phyloP scores from a whole-genome alignment of 2,329 filamentous ascomycete species.

The Ophiosphaerella herpotricha region DNA sequence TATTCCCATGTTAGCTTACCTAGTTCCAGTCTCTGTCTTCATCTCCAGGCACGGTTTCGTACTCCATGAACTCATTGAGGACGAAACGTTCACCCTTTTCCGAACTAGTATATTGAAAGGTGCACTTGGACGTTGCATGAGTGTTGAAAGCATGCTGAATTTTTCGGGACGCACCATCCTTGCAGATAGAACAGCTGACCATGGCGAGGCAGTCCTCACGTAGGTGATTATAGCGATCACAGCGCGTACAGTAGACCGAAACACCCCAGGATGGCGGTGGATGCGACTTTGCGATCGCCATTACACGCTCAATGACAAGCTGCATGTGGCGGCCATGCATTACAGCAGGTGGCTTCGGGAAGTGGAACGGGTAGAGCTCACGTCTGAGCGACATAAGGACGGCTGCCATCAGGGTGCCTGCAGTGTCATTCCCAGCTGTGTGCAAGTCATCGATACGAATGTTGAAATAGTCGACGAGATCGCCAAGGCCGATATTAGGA shows the following conservation, averaged over 20 bases:
- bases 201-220: slow-evolving; percentile 5
- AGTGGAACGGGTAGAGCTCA: slow-evolving; percentile 3
- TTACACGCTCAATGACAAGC: slow-evolving; percentile 2
- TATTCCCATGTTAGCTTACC: too few species aligned
- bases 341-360: neutral
- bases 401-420: slow-evolving; percentile 17
- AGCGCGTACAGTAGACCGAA: slow-evolving; percentile 8
- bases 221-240: slow-evolving; percentile 11
- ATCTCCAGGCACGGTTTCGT: too few species aligned
- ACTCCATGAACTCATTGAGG: neutral
- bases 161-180: neutral
- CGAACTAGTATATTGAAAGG: slow-evolving; percentile 3
- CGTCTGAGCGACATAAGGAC: slow-evolving; percentile 10
- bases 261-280: slow-evolving; percentile 11
- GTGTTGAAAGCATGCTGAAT: slow-evolving; percentile 1
- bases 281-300: slow-evolving; percentile 1
- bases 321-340: slow-evolving; percentile 3
- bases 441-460: slow-evolving; percentile 11
- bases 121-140: slow-evolving; percentile 7
- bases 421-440: slow-evolving; percentile 22
- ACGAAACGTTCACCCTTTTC: neutral
- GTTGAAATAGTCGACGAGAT: slow-evolving; percentile 17
- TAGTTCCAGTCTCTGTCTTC: too few species aligned
- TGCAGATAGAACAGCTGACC: slow-evolving; percentile 8
- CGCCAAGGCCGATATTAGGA: slow-evolving; percentile 10